Evolutionary conservation across 768 basidiomycete genomes (phyloP).

Genomic region (Boletus tylopilopsis): DNA sequence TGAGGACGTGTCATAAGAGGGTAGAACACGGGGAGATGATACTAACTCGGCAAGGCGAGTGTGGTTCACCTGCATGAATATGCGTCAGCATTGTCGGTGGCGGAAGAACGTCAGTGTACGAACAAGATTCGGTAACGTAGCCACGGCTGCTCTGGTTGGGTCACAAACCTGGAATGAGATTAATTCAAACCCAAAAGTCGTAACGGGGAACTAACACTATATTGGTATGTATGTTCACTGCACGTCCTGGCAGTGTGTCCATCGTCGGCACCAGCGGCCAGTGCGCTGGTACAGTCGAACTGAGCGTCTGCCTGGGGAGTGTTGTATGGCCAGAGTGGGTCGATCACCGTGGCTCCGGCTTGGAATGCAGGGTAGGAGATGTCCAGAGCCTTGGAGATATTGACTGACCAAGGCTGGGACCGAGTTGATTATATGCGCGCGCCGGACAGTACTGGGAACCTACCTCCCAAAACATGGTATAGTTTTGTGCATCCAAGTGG

Average conservation of each 20-base stretch:
- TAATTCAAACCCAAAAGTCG: conserved; percentile 37
- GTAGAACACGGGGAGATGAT: neutral
- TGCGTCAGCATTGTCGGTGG: neutral
- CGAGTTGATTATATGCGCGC: neutral
- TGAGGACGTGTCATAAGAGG: conserved; percentile 12
- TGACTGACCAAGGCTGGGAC: conserved; percentile 45
- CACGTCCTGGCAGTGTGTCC: conserved; percentile 43
- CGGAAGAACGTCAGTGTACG: conserved; percentile 3
- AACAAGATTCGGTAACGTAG: conserved; percentile 48
- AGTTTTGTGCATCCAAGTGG: conserved; percentile 40
- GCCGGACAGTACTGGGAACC: conserved; percentile 2
- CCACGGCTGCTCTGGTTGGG: conserved; percentile 37
- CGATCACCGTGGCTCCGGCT: conserved; percentile 46
- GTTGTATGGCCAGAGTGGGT: conserved; percentile 51
- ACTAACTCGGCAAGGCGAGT: conserved; percentile 46
- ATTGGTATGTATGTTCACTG: conserved; percentile 50
- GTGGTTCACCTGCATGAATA: conserved; percentile 43
- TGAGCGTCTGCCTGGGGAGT: conserved; percentile 32
- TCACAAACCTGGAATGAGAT: conserved; percentile 8
- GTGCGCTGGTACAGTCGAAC: conserved; percentile 47
- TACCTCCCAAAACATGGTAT: conserved; percentile 45
- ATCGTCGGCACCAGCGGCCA: conserved; percentile 43
- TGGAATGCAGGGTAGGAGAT: conserved; percentile 42
- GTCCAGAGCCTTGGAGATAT: conserved; percentile 40
- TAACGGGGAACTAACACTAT: conserved; percentile 36